Conservation (phyloP, 1,139 yeast genomes). For the Dujonia santamariae region DNA sequence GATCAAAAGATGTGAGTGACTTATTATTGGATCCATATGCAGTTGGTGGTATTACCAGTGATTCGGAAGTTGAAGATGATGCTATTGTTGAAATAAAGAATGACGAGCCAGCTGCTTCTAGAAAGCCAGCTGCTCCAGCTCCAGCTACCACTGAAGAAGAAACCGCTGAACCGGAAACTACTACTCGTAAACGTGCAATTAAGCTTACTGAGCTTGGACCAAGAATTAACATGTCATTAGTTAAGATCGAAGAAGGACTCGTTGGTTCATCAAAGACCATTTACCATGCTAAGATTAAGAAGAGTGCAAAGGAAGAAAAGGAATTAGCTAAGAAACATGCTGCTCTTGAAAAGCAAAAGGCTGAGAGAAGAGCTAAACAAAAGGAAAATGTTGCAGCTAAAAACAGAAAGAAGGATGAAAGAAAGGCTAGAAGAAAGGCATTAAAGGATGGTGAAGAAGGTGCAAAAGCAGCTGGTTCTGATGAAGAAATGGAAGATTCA, state of each 20-base stretch:
- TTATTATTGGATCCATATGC: conserved; percentile 80
- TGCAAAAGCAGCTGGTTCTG: conserved; percentile 19
- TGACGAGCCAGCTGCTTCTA: conserved; percentile 24
- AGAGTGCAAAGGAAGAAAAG: conserved; percentile 58
- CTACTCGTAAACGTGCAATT: conserved; percentile 76
- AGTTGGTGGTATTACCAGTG: conserved; percentile 79
- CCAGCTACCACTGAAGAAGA: conserved; percentile 16
- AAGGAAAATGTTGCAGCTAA: conserved; percentile 76
- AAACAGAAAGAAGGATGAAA: conserved; percentile 68
- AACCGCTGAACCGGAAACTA: conserved; percentile 19
- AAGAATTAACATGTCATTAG: conserved; percentile 67
- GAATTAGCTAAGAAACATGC: conserved; percentile 68
- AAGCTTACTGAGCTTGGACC: conserved; percentile 95
- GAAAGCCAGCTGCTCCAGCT: conserved; percentile 11
- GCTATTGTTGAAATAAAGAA: conserved; percentile 76
- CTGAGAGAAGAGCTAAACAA: conserved; percentile 73
- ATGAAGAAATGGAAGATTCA: conserved; percentile 14
- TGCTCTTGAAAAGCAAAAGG: conserved; percentile 58
- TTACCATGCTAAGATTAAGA: conserved; percentile 69
- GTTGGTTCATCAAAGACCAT: conserved; percentile 74
- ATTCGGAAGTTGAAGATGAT: conserved; percentile 90
- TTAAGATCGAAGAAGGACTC: conserved; percentile 91
- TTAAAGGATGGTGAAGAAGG: conserved; percentile 42
- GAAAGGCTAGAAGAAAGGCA: conserved; percentile 69
- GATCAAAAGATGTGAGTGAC: conserved; percentile 75